Base-by-base conservation (phyloP, 345 rosid genomes). In the Corchorus olitorius region DNA sequence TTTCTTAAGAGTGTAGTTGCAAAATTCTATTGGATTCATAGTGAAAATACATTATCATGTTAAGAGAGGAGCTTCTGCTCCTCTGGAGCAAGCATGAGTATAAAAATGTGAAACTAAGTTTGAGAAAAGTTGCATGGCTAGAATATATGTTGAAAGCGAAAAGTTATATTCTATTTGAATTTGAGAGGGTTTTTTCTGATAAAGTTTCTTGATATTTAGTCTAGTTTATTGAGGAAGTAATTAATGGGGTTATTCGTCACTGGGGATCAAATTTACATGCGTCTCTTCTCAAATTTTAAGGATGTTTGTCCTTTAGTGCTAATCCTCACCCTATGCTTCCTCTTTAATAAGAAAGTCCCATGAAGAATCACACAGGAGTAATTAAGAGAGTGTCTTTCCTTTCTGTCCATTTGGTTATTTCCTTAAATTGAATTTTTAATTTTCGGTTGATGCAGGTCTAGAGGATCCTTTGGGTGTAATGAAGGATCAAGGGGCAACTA, bases 401-500 rank as follows among this genome's bases (percentile, higher is more conserved):
- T 12, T 15, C n/a, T 49, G 3, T 43, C 72, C 58, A 49, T 33
- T 49, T 68, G 41, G 43, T 33, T 49, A n/a, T n/a, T 69, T 69
- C 73, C 49, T 69, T 49, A 49, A 3, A 43, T 16, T 27, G 39
- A 50, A 69, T 15, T 8, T 34, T 50, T 50, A 33, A 50, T 34
- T 52, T 69, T 50, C 9, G 1, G 16, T 33, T 50, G 60, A 50
- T 69, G 73, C 73, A 69, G 58, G 58, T 68, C 58, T 68, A 15
- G 72, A 69, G 73, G 37, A 27, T 69, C 58, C 58, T 33, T 27
- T 8, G 22, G 16, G 43, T 10, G 8, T 7, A 33, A 49, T 8
- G 45, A 48, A 17, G 58, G 56, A 68, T 68, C 39, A 34, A 68
- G 19, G 0, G 45, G 73, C 45, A 50, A 16, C 59, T 50, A 8